Evolutionary conservation across 2,329 filamentous ascomycete species (phyloP).

Genomic region (Diaporthe eres): DNA sequence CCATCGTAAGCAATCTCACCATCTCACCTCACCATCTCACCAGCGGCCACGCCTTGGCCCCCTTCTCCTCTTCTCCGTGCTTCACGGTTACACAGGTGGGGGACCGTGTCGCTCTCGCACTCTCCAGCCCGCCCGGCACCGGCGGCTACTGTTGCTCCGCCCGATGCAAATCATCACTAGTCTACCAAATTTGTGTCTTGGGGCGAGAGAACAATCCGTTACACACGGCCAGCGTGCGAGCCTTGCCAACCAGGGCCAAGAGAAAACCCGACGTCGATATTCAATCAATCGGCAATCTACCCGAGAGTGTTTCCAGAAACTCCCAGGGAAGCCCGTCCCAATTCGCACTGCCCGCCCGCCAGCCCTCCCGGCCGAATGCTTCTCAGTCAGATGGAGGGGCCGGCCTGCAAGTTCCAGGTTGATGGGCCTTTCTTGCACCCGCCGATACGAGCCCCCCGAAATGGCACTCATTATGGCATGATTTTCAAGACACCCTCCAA

Average conservation of each 20-base stretch:
- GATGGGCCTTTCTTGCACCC: conserved; percentile 11
- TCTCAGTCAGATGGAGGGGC: not conserved
- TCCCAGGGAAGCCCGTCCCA: conserved; percentile 20
- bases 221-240: conserved; percentile 15
- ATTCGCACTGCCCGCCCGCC: not conserved
- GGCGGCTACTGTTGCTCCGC: conserved; percentile 27
- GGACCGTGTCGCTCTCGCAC: not conserved
- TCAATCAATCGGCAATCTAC: conserved; percentile 34
- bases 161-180: conserved; percentile 29
- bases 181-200: conserved; percentile 16
- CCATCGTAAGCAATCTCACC: not conserved
- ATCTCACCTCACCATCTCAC: not conserved
- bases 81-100: not conserved
- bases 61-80: not conserved
- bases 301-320: conserved; percentile 29
- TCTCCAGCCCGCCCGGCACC: conserved; percentile 10
- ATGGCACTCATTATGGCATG: conserved; percentile 22
- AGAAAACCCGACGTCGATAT: conserved; percentile 6
- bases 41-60: not conserved
- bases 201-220: not conserved
- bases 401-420: conserved; percentile 15
- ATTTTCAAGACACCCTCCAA: conserved; percentile 18
- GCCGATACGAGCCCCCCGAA: conserved; percentile 31
- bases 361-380: not conserved
- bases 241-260: conserved; percentile 11